Conservation (phyloP, 352 stramenopile species). For the Aphanomyces stellatus region DNA sequence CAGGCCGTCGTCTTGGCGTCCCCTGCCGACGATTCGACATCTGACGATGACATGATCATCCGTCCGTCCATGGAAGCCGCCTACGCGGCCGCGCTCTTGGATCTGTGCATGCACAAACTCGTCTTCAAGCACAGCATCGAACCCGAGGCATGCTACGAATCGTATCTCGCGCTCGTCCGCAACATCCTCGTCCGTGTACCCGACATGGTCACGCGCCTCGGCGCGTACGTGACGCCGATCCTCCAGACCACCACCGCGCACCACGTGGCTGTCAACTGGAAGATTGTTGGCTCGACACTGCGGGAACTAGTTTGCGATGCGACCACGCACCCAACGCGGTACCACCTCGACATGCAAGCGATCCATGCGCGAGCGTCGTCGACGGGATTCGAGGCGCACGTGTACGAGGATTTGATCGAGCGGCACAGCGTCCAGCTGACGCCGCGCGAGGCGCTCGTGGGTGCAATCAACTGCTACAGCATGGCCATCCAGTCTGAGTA, state of each 20-base stretch:
- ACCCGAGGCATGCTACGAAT: conserved; percentile 12
- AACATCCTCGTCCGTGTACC: conserved; percentile 1
- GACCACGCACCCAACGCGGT: background rate
- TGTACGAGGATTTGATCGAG: background rate
- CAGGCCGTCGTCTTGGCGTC: background rate
- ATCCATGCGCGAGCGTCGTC: background rate
- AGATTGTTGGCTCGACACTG: conserved; percentile 7
- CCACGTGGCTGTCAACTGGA: conserved; percentile 2
- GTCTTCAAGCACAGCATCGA: conserved; percentile 7
- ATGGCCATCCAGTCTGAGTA: conserved; percentile 16
- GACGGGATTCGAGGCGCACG: background rate
- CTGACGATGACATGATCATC: background rate
- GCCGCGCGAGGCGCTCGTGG: background rate
- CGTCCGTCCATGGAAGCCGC: background rate
- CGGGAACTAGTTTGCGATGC: background rate
- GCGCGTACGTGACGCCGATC: conserved; percentile 8
- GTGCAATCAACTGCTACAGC: conserved; percentile 16
- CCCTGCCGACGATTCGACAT: background rate
- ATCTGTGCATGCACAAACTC: conserved; percentile 13
- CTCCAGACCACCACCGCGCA: background rate
- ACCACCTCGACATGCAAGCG: background rate
- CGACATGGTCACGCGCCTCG: conserved; percentile 14
- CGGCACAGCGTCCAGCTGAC: background rate
- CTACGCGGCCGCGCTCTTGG: conserved; percentile 8
- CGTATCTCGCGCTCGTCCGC: background rate